A percentile compares a stretch with the other conserved stretches of the same genome.
These are phyloP conservation scores for Lasiodiplodia theobromae DNA, from an alignment of 2,329 filamentous ascomycete genomes.

Conservation along the genomic window DNA sequence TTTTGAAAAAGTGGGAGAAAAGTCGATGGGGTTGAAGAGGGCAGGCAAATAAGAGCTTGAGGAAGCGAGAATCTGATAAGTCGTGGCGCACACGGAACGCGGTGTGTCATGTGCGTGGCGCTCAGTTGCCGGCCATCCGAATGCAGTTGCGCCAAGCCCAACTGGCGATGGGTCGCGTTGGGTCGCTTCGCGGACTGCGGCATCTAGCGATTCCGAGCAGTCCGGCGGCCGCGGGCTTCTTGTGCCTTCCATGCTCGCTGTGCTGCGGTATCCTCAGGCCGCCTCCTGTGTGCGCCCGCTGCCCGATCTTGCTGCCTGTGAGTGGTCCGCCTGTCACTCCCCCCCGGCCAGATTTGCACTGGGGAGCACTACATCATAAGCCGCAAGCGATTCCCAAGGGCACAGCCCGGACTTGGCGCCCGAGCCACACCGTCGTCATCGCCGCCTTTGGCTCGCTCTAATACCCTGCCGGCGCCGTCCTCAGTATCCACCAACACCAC, in stretches of 20 bases:
- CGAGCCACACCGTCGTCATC: constrained; percentile 28
- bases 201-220: constrained; percentile 1
- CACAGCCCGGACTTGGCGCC: constrained; percentile 17
- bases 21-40: constrained; percentile 25
- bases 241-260: background rate
- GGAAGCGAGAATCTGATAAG: constrained; percentile 28
- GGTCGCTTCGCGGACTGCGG: constrained; percentile 14
- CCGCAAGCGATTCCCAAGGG: background rate
- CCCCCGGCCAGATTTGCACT: constrained; percentile 14
- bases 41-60: constrained; percentile 30
- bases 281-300: background rate
- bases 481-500: constrained; percentile 15
- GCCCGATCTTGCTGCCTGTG: constrained; percentile 13
- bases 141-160: background rate
- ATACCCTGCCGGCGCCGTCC: constrained; percentile 26
- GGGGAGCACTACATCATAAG: constrained; percentile 11
- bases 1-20: constrained; percentile 38
- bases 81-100: constrained; percentile 5
- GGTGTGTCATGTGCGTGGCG: constrained; percentile 1
- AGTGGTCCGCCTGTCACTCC: constrained; percentile 5
- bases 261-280: background rate
- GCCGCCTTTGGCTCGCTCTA: constrained; percentile 21
- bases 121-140: constrained; percentile 1
- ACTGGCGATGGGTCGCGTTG: background rate
- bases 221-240: background rate